These are phyloP conservation scores for Gigaspora rosea DNA, from an alignment of 192 early-diverging fungal species.

Conservation along the genomic window DNA sequence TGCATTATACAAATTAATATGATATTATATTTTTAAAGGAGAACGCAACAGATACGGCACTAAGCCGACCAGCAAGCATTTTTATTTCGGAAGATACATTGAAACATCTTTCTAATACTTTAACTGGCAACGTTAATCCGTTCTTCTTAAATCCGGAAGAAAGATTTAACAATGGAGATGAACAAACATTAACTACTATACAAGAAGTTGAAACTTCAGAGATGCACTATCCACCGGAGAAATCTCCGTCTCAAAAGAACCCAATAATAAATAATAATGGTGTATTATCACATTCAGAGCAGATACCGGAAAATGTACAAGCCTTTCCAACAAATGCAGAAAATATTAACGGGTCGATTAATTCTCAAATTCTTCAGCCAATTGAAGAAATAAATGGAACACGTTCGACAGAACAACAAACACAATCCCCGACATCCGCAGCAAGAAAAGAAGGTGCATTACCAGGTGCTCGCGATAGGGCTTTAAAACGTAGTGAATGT, in stretches of 20 bases:
- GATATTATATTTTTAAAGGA: neutral
- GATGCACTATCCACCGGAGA: neutral
- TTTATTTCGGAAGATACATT: conserved; percentile 17
- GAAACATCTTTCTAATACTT: conserved; percentile 3
- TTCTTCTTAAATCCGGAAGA: conserved; percentile 17
- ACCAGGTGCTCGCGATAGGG: too few species aligned
- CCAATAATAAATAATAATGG: neutral
- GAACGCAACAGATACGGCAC: neutral
- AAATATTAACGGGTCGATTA: too few species aligned
- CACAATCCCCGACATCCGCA: too few species aligned
- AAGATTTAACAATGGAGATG: neutral
- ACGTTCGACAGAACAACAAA: too few species aligned
- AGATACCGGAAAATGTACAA: too few species aligned
- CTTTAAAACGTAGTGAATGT: too few species aligned
- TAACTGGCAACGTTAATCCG: conserved; percentile 14
- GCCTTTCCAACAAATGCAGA: too few species aligned
- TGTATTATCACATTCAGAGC: too few species aligned
- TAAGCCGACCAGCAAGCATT: conserved; percentile 5
- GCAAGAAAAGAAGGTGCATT: too few species aligned
- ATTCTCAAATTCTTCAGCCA: too few species aligned
- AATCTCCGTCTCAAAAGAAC: neutral
- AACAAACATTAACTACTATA: neutral
- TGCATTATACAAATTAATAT: neutral
- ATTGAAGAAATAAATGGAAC: too few species aligned
- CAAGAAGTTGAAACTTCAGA: neutral